Conservation (phyloP, 495 filamentous ascomycete species). For the Hypoxylon trugodes region DNA sequence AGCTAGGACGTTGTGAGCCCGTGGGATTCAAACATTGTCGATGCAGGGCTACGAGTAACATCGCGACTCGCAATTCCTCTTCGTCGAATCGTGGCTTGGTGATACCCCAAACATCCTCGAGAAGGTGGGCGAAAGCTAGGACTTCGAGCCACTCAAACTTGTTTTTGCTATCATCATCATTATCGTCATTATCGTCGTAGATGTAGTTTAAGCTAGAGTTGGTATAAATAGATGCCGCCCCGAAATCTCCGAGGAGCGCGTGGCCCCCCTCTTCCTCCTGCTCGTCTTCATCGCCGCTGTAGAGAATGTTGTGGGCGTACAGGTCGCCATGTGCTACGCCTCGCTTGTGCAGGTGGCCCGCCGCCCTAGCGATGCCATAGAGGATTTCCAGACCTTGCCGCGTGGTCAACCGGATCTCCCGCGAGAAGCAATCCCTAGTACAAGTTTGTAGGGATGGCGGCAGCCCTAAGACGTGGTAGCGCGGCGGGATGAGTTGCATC, state of each 20-base stretch:
- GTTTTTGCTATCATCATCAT: background rate
- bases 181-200: no score
- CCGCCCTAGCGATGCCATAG: conserved; percentile 49
- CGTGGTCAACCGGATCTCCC: conserved; percentile 40
- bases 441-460: conserved; percentile 45
- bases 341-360: conserved; percentile 50
- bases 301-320: conserved; percentile 56
- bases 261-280: no score
- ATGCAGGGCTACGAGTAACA: conserved; percentile 33
- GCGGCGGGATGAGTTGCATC: conserved; percentile 45
- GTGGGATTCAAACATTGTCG: conserved; percentile 22
- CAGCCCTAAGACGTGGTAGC: conserved; percentile 41
- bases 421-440: conserved; percentile 49
- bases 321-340: conserved; percentile 55
- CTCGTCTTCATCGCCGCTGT: conserved; percentile 45
- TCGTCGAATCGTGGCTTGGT: conserved; percentile 35
- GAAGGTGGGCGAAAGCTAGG: conserved; percentile 54
- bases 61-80: conserved; percentile 30
- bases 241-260: conserved; percentile 55
- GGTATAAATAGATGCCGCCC: conserved; percentile 56
- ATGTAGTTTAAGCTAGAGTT: no score
- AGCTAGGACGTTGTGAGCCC: conserved; percentile 20
- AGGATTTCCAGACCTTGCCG: conserved; percentile 47
- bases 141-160: conserved; percentile 54
- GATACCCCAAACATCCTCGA: conserved; percentile 51